Evolutionary conservation across 129 eudicot genomes (phyloP).

Genomic region (Ambrosia artemisiifolia): DNA sequence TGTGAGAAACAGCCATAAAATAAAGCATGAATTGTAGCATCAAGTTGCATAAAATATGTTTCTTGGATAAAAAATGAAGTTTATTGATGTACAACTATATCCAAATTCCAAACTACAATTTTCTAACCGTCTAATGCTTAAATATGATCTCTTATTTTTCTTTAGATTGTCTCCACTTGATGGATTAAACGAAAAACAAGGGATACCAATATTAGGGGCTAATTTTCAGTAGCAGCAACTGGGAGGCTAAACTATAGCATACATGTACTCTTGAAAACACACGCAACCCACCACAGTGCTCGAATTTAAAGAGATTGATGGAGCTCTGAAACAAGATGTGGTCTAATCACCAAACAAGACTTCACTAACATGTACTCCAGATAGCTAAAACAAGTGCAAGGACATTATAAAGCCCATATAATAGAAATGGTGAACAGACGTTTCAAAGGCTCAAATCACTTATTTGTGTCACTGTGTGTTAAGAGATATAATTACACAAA

Average conservation of each 20-base stretch:
- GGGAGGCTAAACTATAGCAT: not conserved
- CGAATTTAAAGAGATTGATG: not conserved
- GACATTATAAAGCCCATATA: too few species aligned
- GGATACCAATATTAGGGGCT: not conserved
- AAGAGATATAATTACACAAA: not conserved
- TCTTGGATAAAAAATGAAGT: not conserved
- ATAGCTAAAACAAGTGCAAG: too few species aligned
- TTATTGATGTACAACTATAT: constrained; percentile 4
- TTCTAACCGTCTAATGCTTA: not conserved
- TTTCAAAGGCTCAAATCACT: constrained; percentile 7
- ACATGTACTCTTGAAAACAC: not conserved
- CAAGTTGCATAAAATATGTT: constrained; percentile 14
- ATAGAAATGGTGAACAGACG: not conserved
- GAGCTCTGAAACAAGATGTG: not conserved
- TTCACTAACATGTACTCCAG: too few species aligned
- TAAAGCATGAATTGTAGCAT: not conserved
- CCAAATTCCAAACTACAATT: not conserved
- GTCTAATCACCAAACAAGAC: too few species aligned
- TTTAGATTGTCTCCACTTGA: not conserved
- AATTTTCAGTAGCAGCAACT: not conserved
- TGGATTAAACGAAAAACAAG: not conserved
- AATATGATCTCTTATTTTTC: not conserved
- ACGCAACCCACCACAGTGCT: not conserved
- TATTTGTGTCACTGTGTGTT: not conserved
- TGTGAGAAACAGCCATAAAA: not conserved